Conservation (phyloP, 371 early-diverging fungal genomes). For the Mortierella sp. region DNA sequence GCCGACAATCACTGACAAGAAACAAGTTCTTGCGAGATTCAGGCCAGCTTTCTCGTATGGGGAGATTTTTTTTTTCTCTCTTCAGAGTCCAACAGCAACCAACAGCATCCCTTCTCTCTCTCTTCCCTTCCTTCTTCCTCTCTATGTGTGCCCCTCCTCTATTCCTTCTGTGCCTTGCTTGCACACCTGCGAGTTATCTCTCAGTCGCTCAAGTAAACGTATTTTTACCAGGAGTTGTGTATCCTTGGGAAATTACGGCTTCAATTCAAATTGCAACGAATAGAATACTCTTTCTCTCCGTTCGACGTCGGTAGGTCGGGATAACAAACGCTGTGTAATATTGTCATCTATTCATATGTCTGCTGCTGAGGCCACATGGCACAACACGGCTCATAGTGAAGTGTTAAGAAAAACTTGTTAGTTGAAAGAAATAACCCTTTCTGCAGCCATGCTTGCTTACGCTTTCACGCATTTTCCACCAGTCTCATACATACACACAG, state of each 20-base stretch:
- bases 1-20: conserved; percentile 29
- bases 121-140: neutral
- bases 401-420: neutral
- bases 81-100: neutral
- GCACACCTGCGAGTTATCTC: too few relatives aligned
- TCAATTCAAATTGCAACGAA: conserved; percentile 1
- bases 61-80: neutral
- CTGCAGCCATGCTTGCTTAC: neutral
- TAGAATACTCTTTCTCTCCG: neutral
- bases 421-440: neutral
- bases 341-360: neutral
- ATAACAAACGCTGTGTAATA: neutral
- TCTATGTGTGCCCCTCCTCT: neutral
- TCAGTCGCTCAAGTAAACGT: neutral
- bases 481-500: too few relatives aligned
- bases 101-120: neutral
- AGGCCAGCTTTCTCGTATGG: conserved; percentile 11
- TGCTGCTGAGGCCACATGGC: neutral
- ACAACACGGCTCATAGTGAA: neutral
- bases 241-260: too few relatives aligned
- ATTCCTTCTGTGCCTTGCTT: too few relatives aligned
- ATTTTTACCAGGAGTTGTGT: too few relatives aligned
- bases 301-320: neutral
- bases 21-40: conserved; percentile 20
- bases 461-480: neutral